Base-by-base conservation (phyloP, 192 early-diverging fungal genomes). In the Podila clonocystis region DNA sequence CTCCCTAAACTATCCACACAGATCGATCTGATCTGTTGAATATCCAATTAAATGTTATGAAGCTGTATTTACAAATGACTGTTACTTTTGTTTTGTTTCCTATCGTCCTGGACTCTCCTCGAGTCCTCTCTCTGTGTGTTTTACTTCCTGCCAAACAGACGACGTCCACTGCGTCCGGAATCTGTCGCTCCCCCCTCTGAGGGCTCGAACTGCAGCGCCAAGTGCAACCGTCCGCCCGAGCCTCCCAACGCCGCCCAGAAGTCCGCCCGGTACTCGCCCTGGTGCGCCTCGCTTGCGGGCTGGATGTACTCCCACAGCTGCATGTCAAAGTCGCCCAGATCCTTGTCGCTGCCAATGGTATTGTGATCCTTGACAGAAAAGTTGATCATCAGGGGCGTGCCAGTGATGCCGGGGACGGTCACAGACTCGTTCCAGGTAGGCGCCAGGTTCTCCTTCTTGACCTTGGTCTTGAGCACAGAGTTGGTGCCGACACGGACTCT, bases 311-410 rank as follows among this genome's bases (percentile, higher is more conserved):
- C 72, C 82, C 83, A 80, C 11, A 94, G 62, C 57, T 89, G 71
- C 11, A 93, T 50, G 50, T 85, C 85, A 30, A 85, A 67, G 20
- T 90, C 85, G 58, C 92, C 92, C 33, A 95, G 73, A 58, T 88
- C 89, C 26, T 87, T 87, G 66, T 91, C 86, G 15, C 77, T 75
- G 15, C 69, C 66, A 49, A 95, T 38, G 17, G 86, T 83, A 77
- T 96, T 95, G 67, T 93, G 88, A 75, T 95, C 93, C 58, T 87
- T 84, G 24, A 96, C 85, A 50, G 82, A 82, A 59, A 96, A 79
- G 41, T 89, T 82, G 58, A 94, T 70, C 28, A 62, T 65, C 60
- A 78, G 50, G 19, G 86, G 85, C 7, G 73, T 70, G 31, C 62
- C 68, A 22, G 62, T 74, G 5, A 84, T 31, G 38, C 61, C 52